Evolutionary conservation across 1,284 basidiomycete genomes (phyloP).

Genomic region (Rhodotorula sp.): DNA sequence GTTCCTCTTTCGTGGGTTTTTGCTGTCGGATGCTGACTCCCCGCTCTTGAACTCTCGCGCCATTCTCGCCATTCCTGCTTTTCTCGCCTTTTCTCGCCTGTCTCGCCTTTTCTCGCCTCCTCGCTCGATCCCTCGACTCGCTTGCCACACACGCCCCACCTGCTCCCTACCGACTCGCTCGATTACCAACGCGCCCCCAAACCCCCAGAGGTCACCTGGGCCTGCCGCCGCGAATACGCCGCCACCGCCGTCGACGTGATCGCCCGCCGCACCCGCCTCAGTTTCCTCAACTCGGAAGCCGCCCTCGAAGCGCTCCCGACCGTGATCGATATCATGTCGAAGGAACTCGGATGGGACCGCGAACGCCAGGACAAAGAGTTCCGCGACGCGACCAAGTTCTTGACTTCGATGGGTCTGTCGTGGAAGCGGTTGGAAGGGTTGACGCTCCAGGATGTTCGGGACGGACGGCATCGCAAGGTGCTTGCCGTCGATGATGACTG

Average conservation of each 20-base stretch:
- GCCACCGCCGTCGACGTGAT: slow-evolving; percentile 87
- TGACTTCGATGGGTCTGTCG: slow-evolving; percentile 51
- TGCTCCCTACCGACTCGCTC: too few relatives aligned
- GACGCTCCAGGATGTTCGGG: slow-evolving; percentile 42
- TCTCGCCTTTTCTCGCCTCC: too few relatives aligned
- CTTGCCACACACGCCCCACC: background rate
- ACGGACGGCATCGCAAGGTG: slow-evolving; percentile 37
- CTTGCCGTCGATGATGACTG: slow-evolving; percentile 29
- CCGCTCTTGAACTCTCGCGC: too few relatives aligned
- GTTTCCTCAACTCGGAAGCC: slow-evolving; percentile 88
- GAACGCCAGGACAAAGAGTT: slow-evolving; percentile 63
- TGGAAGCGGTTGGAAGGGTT: slow-evolving; percentile 18
- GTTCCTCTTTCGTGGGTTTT: background rate
- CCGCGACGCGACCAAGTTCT: slow-evolving; percentile 52
- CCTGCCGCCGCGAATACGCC: slow-evolving; percentile 86
- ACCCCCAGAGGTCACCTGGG: slow-evolving; percentile 60
- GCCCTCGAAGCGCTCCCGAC: slow-evolving; percentile 80
- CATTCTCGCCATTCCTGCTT: too few relatives aligned
- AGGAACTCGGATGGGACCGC: slow-evolving; percentile 75
- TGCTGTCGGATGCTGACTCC: too few relatives aligned
- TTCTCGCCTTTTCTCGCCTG: too few relatives aligned
- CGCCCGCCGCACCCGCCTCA: slow-evolving; percentile 83
- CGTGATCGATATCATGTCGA: slow-evolving; percentile 87
- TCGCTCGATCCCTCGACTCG: too few relatives aligned
- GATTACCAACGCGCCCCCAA: slow-evolving; percentile 45